phyloP scores from a whole-genome alignment of 306 rosid species.

The Sechiopsis laciniata region DNA sequence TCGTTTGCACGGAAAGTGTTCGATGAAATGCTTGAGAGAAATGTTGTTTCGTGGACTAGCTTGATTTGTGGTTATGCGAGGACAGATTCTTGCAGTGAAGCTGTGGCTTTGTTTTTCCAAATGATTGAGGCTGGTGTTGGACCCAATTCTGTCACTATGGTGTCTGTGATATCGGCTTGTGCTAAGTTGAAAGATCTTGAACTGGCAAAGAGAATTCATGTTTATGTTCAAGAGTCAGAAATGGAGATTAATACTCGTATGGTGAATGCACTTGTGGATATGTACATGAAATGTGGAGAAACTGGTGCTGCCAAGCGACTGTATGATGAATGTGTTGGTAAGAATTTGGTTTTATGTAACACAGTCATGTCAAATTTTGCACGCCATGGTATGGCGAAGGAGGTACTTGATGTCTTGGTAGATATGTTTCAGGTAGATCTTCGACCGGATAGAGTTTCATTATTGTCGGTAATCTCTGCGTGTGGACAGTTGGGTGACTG shows the following conservation, averaged over 20 bases:
- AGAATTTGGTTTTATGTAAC: conserved; percentile 64
- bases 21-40: conserved; percentile 62
- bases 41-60: conserved; percentile 82
- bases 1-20: conserved; percentile 52
- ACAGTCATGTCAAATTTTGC: conserved; percentile 67
- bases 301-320: conserved; percentile 37
- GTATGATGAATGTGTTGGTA: conserved; percentile 42
- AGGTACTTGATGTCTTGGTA: conserved; percentile 37
- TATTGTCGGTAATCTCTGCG: conserved; percentile 56
- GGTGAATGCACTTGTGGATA: conserved; percentile 69
- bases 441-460: conserved; percentile 54
- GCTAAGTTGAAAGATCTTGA: conserved; percentile 65
- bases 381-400: conserved; percentile 43
- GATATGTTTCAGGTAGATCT: conserved; percentile 49
- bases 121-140: conserved; percentile 49
- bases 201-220: conserved; percentile 45
- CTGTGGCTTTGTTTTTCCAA: conserved; percentile 57
- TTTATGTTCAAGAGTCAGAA: conserved; percentile 39
- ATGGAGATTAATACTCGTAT: conserved; percentile 43
- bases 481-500: conserved; percentile 55
- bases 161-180: conserved; percentile 68
- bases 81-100: conserved; percentile 40
- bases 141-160: conserved; percentile 63
- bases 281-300: conserved; percentile 75
- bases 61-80: conserved; percentile 71